Evolutionary conservation across 1,284 basidiomycete species (phyloP), one percentile per base, ranked within the genome.

Genomic region (Sanghuangporus sanghuang): DNA sequence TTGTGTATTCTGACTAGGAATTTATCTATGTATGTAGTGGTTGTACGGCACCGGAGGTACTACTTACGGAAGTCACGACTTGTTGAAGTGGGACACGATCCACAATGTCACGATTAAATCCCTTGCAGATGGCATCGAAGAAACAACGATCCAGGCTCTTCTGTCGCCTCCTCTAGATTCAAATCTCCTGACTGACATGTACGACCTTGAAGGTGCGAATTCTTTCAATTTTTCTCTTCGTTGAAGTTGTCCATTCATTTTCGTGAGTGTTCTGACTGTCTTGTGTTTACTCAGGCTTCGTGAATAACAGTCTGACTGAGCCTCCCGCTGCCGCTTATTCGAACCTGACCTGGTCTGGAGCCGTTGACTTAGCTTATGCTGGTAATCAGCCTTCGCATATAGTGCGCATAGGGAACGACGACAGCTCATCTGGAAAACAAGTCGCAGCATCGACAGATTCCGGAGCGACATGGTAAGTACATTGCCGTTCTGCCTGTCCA

Each of bases 11-110:
- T 46, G 16, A 46, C 44, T 11, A 7, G 7, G 5, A 16, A 46
- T 18, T 46, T n/a, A 7, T 18, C 4, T 46, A n/a, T 46, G 16
- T 14, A 6, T 6, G 16, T n/a, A n/a, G 44, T n/a, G 21, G 44
- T 73, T 87, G 16, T 87, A 87, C 69, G 85, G 85, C 27, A 87
- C 85, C 23, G 85, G 85, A 40, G 78, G 75, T n/a, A 86, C 75
- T 3, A 78, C 86, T 46, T 82, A 83, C 52, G 86, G 85, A 8
- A 82, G 85, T 8, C 81, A 78, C 61, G 83, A 87, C 67, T 69
- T 79, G 48, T 67, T 73, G 14, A 72, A 84, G 72, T 87, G 85
- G 85, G 85, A 87, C 68, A 77, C 79, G 0, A 70, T 68, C 2
- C 84, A 80, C 69, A 87, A 86, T 66, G 78, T 89, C 39, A 82